phyloP scores from a whole-genome alignment of 768 basidiomycete species.

The Collybia sordida region DNA sequence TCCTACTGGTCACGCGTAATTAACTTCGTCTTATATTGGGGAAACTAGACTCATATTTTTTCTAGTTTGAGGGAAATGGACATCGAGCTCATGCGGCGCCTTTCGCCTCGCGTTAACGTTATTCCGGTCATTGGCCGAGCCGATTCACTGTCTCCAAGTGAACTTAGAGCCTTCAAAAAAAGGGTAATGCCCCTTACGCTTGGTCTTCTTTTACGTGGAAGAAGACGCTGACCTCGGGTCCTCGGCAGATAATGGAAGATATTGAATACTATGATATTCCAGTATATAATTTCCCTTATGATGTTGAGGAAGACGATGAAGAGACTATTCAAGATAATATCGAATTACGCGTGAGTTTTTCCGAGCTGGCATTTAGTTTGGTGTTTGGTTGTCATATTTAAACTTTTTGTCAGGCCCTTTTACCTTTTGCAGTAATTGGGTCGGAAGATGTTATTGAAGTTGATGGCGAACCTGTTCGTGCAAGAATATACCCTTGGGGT shows the following conservation, averaged over 20 bases:
- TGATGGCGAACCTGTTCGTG: slow-evolving; percentile 75
- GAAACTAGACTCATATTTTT: slow-evolving; percentile 12
- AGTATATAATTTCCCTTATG: slow-evolving; percentile 94
- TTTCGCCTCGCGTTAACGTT: slow-evolving; percentile 90
- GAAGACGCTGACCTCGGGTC: slow-evolving; percentile 13
- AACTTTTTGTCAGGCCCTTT: slow-evolving; percentile 41
- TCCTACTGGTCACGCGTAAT: slow-evolving; percentile 83
- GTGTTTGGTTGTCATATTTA: background rate
- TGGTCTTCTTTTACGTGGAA: slow-evolving; percentile 1
- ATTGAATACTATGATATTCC: slow-evolving; percentile 89
- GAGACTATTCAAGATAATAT: slow-evolving; percentile 89
- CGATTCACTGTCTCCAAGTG: slow-evolving; percentile 80
- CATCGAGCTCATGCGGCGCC: slow-evolving; percentile 87
- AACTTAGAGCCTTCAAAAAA: slow-evolving; percentile 84
- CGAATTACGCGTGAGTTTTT: slow-evolving; percentile 67
- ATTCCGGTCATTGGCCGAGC: slow-evolving; percentile 90
- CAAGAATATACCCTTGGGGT: slow-evolving; percentile 90
- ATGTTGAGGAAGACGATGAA: slow-evolving; percentile 91
- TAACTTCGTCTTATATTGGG: slow-evolving; percentile 10
- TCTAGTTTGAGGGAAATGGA: slow-evolving; percentile 83
- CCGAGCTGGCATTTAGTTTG: background rate
- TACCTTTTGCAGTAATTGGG: slow-evolving; percentile 88
- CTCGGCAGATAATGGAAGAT: slow-evolving; percentile 82
- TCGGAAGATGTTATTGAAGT: slow-evolving; percentile 86
- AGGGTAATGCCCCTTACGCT: slow-evolving; percentile 35